Evolutionary conservation across 371 early-diverging fungal genomes (phyloP).

Genomic region (Zychaea mexicana): DNA sequence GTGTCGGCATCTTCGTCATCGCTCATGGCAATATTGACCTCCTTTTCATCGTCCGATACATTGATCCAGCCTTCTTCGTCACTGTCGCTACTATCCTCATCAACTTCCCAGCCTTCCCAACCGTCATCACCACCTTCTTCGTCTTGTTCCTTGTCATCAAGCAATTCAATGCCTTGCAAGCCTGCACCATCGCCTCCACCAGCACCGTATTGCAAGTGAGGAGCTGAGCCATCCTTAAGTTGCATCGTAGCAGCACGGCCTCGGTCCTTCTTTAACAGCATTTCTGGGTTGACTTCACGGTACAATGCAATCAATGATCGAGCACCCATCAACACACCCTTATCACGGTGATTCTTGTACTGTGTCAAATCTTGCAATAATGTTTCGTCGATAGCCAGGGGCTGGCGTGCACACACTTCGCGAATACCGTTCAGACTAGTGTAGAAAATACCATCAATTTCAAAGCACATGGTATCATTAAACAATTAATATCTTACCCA

Average conservation of each 20-base stretch:
- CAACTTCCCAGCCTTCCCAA: slow-evolving; percentile 67
- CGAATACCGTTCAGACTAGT: slow-evolving; percentile 89
- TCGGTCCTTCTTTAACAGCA: slow-evolving; percentile 90
- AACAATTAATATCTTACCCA: slow-evolving; percentile 51
- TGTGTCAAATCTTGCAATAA: slow-evolving; percentile 87
- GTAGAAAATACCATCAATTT: too few species aligned
- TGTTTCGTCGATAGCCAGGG: slow-evolving; percentile 87
- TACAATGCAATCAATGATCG: slow-evolving; percentile 87
- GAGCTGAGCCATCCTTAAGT: slow-evolving; percentile 66
- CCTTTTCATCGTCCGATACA: slow-evolving; percentile 53
- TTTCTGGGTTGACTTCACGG: slow-evolving; percentile 92
- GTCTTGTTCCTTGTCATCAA: slow-evolving; percentile 40
- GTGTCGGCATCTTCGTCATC: slow-evolving; percentile 42
- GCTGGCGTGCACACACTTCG: slow-evolving; percentile 89
- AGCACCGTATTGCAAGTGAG: slow-evolving; percentile 71
- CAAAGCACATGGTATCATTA: too few species aligned
- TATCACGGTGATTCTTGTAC: slow-evolving; percentile 91
- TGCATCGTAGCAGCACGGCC: slow-evolving; percentile 81
- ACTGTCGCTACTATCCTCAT: slow-evolving; percentile 53
- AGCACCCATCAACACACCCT: slow-evolving; percentile 90
- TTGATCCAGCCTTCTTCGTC: slow-evolving; percentile 51
- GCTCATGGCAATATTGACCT: slow-evolving; percentile 40
- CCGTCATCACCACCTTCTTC: slow-evolving; percentile 57
- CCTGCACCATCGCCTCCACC: slow-evolving; percentile 53
- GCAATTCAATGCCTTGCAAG: slow-evolving; percentile 80